These are phyloP conservation scores for Salmacisia buchloeana DNA, from an alignment of 1,284 basidiomycete species.

Conservation along the genomic window DNA sequence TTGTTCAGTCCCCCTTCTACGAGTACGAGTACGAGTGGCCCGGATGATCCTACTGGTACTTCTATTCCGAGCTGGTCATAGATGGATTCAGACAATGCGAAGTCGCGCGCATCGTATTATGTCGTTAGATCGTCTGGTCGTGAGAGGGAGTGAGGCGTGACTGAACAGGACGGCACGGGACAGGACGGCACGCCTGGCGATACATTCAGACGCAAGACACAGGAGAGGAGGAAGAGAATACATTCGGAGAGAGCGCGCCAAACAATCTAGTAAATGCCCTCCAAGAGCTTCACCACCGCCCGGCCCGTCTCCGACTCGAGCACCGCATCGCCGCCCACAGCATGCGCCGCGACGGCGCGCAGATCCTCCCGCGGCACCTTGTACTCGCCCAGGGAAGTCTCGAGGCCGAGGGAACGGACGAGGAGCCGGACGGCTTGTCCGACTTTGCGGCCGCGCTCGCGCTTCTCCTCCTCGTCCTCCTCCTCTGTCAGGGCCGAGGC, in stretches of 20 bases:
- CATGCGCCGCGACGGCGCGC: slow-evolving; percentile 56
- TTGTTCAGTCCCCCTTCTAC: too few relatives aligned
- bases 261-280: slow-evolving; percentile 19
- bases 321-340: slow-evolving; percentile 44
- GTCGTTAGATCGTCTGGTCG: too few relatives aligned
- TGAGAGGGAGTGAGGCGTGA: too few relatives aligned
- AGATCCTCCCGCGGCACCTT: slow-evolving; percentile 61
- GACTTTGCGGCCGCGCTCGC: slow-evolving; percentile 18
- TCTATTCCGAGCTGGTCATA: too few relatives aligned
- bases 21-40: too few relatives aligned
- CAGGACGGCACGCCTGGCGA: too few relatives aligned
- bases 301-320: slow-evolving; percentile 20
- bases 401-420: slow-evolving; percentile 60
- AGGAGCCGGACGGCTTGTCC: slow-evolving; percentile 48
- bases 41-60: too few relatives aligned
- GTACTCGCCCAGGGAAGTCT: slow-evolving; percentile 59
- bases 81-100: too few relatives aligned
- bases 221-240: not conserved
- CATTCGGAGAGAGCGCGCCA: not conserved
- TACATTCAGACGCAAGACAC: too few relatives aligned
- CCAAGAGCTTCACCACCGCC: slow-evolving; percentile 21
- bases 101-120: too few relatives aligned
- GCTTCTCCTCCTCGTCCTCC: slow-evolving; percentile 11
- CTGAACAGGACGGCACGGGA: too few relatives aligned
- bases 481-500: too few relatives aligned